Evolutionary conservation across 129 eudicot genomes (phyloP).

Genomic region (Chrysanthemum makinoi): DNA sequence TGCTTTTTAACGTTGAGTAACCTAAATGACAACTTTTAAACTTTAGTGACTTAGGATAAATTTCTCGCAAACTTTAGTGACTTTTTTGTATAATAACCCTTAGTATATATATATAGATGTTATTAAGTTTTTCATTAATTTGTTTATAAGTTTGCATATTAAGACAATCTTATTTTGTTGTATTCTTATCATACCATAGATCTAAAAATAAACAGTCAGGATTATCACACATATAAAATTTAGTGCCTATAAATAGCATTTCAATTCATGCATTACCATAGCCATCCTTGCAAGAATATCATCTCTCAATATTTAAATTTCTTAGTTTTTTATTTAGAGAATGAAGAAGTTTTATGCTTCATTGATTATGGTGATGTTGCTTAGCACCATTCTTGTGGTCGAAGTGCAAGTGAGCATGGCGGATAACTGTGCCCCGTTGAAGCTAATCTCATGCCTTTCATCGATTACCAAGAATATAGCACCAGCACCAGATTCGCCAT

Average conservation of each 20-base stretch:
- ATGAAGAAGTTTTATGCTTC: constrained; percentile 11
- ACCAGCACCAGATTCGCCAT: constrained; percentile 20
- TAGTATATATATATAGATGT: no score
- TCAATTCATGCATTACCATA: background rate
- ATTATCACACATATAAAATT: background rate
- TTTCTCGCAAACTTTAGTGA: no score
- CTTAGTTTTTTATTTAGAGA: background rate
- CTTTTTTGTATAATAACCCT: no score
- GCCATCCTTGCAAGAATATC: background rate
- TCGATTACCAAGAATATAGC: background rate
- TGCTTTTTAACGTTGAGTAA: no score
- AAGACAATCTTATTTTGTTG: no score
- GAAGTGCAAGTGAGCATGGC: constrained; percentile 15
- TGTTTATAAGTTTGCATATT: no score
- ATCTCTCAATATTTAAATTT: background rate
- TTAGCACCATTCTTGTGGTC: background rate
- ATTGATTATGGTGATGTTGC: background rate
- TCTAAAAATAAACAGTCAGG: background rate
- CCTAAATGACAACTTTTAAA: no score
- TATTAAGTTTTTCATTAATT: no score
- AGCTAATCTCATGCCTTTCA: constrained; percentile 5
- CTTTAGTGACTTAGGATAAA: no score
- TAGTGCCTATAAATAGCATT: constrained; percentile 12
- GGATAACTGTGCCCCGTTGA: background rate
- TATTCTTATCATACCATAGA: background rate